Base-by-base conservation (phyloP, 2,329 filamentous ascomycete species). In the Cercospora sojina region DNA sequence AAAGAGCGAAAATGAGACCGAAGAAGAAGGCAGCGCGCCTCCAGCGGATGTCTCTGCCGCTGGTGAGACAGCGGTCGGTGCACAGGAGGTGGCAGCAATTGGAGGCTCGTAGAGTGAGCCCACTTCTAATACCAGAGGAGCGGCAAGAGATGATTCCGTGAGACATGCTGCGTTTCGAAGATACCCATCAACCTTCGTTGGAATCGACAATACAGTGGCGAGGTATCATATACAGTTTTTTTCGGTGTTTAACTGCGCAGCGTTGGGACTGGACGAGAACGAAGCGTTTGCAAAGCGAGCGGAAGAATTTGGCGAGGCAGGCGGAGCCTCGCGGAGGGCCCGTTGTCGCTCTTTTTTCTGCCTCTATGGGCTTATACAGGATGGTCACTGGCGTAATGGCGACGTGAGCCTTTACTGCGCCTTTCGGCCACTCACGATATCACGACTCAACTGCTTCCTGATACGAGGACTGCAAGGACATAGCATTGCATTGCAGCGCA, bases 1-100 rank as follows among this genome's bases (percentile, higher is more conserved):
- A 64, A 76, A 75, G 60, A 74, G 64, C 25, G 31, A 63, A 35
- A 38, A 27, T 9, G 67, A 67, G 16, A 63, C 20, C 27, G 67
- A 65, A 29, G 53, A 57, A 25, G 67, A 67, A 23, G 55, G 51
- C n/a, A 60, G 9, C 20, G 27, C 27, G 38, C 47, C 62, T 35
- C 35, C 32, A 58, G 51, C 16, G 13, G 62, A 62, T 12, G 29
- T 31, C 58, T 35, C 27, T 4, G 13, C 29, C 23, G 25, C 32
- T 20, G 47, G 41, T 8, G 63, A 61, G 23, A 49, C 58, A 8
- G 62, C 47, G 18, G 62, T 59, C 13, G 62, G 62, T 6, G 58
- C 62, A 41, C 49, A 63, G 32, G 62, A 62, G 47, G 62, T 53
- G 29, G 62, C 53, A 56, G 62, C 60, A 62, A 18, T 67, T 29